phyloP scores from a whole-genome alignment of 768 basidiomycete species.

The Lyophyllum semitale region DNA sequence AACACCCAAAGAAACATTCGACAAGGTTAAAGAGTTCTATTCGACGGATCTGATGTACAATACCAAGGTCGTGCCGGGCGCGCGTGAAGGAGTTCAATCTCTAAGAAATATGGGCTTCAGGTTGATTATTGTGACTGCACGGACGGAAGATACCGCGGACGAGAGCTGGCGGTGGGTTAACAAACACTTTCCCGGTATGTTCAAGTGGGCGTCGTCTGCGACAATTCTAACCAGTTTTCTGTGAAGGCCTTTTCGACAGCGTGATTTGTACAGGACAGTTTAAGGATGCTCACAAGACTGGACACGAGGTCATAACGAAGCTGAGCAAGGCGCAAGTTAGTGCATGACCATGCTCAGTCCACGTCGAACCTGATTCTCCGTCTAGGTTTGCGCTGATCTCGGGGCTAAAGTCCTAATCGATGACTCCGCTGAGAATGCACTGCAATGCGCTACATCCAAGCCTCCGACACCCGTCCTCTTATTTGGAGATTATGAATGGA shows the following conservation, averaged over 20 bases:
- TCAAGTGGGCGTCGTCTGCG: not conserved
- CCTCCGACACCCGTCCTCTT: slow-evolving; percentile 64
- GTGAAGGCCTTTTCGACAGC: slow-evolving; percentile 50
- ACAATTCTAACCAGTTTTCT: not conserved
- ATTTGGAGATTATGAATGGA: slow-evolving; percentile 82
- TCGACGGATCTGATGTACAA: slow-evolving; percentile 47
- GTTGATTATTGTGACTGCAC: slow-evolving; percentile 77
- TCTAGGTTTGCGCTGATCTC: slow-evolving; percentile 64
- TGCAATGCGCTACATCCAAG: slow-evolving; percentile 51
- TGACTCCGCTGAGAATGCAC: slow-evolving; percentile 79
- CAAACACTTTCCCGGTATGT: slow-evolving; percentile 61
- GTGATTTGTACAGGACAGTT: slow-evolving; percentile 79
- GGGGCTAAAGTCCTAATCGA: slow-evolving; percentile 72
- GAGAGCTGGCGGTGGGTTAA: slow-evolving; percentile 70
- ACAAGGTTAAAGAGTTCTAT: slow-evolving; percentile 64
- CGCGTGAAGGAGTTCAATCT: slow-evolving; percentile 54
- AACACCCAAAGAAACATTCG: slow-evolving; percentile 52
- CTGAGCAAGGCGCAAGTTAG: slow-evolving; percentile 71
- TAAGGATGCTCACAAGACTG: slow-evolving; percentile 48
- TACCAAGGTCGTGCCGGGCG: slow-evolving; percentile 59
- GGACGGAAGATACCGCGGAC: slow-evolving; percentile 53
- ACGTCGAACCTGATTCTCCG: not conserved
- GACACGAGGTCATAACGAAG: slow-evolving; percentile 50
- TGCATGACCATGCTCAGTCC: not conserved
- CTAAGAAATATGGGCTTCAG: slow-evolving; percentile 66